These are phyloP conservation scores for Pythium angustatum DNA, from an alignment of 352 stramenopile genomes.

Conservation along the genomic window DNA sequence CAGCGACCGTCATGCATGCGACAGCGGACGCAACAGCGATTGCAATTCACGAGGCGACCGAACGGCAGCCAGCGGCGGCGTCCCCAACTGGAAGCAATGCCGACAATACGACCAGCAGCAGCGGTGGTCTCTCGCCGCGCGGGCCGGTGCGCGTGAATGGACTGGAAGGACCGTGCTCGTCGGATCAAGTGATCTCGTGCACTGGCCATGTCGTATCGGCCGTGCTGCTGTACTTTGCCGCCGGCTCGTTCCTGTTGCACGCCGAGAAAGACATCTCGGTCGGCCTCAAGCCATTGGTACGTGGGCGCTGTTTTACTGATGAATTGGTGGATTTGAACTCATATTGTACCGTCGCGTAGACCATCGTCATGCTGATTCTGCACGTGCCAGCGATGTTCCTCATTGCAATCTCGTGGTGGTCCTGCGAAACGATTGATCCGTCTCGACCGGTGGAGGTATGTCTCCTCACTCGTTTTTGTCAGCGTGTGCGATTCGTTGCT, in stretches of 20 bases:
- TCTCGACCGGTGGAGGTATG: conserved; percentile 38
- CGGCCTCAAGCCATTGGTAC: conserved; percentile 22
- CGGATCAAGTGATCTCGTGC: conserved; percentile 79
- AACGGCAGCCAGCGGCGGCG: not conserved
- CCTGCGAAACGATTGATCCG: conserved; percentile 73
- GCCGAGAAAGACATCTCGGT: conserved; percentile 16
- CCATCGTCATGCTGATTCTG: conserved; percentile 47
- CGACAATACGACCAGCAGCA: not conserved
- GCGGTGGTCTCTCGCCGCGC: conserved; percentile 5
- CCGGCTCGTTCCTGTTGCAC: conserved; percentile 27
- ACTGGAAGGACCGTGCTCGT: conserved; percentile 68
- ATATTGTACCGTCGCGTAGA: conserved; percentile 30
- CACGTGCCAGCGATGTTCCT: conserved; percentile 55
- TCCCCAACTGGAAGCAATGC: conserved; percentile 4
- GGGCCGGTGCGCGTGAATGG: conserved; percentile 62
- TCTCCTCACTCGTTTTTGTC: conserved; percentile 13
- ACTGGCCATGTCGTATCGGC: conserved; percentile 65
- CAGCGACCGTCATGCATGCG: not conserved
- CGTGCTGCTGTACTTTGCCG: conserved; percentile 57
- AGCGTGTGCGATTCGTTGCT: not conserved
- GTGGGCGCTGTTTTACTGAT: not conserved
- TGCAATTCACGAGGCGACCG: conserved; percentile 15
- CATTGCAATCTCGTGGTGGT: conserved; percentile 62
- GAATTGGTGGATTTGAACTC: not conserved
- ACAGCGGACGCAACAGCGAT: conserved; percentile 8